phyloP scores from a whole-genome alignment of 2,329 filamentous ascomycete genomes.

The Sarocladium brachiariae region DNA sequence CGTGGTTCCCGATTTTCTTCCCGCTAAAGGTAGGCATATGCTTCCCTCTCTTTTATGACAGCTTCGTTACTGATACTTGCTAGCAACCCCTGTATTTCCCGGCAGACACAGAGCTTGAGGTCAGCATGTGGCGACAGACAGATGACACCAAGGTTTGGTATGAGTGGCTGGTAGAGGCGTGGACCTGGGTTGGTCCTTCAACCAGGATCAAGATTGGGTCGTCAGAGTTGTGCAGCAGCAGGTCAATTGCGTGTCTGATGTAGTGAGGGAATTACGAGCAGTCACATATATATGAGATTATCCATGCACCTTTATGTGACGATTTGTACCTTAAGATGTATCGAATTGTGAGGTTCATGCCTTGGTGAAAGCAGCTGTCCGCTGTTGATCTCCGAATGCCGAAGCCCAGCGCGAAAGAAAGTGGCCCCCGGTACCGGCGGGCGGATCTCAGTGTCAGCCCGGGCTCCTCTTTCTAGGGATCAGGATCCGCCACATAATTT shows the following conservation, averaged over 20 bases:
- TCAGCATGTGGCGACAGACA: conserved; percentile 94
- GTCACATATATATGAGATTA: background rate
- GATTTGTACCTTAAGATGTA: no score
- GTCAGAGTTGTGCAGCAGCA: conserved; percentile 62
- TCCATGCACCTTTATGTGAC: no score
- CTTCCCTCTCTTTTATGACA: fast-evolving
- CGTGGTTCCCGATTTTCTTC: conserved; percentile 98
- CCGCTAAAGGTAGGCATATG: conserved; percentile 68
- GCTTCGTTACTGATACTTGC: conserved; percentile 10
- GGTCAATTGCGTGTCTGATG: conserved; percentile 66
- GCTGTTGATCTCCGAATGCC: conserved; percentile 6
- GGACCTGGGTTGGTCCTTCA: conserved; percentile 54
- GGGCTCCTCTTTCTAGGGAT: background rate
- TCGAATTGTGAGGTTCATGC: background rate
- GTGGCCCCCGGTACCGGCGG: conserved; percentile 7
- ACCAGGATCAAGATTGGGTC: conserved; percentile 58
- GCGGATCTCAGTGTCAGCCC: conserved; percentile 2
- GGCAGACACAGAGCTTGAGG: conserved; percentile 74
- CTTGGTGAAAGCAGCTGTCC: no score
- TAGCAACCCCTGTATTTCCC: conserved; percentile 82
- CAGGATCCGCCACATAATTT: background rate
- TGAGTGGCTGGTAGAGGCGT: conserved; percentile 92
- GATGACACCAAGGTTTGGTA: conserved; percentile 98
- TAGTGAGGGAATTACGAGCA: conserved; percentile 25
- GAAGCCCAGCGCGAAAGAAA: background rate